Conservation (phyloP, 768 basidiomycete genomes). For the Leccinum aurantiacum region DNA sequence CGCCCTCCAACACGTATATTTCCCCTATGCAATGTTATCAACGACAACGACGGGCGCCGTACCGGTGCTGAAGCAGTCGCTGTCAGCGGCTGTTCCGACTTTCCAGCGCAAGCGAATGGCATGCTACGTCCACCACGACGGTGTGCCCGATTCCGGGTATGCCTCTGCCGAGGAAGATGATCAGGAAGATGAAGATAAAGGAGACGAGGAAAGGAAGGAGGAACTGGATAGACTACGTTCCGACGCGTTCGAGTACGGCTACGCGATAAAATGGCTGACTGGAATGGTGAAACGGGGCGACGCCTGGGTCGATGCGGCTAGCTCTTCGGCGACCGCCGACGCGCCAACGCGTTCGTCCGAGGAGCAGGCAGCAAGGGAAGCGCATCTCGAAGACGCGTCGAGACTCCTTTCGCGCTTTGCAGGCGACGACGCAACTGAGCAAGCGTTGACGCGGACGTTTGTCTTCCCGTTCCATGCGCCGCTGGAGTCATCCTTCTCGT, state of each 20-base stretch:
- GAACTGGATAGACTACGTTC: slow-evolving; percentile 49
- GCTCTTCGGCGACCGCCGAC: slow-evolving; percentile 11
- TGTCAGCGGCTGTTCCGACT: slow-evolving; percentile 18
- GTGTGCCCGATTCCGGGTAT: slow-evolving; percentile 73
- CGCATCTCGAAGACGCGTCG: slow-evolving; percentile 56
- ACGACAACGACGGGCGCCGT: background rate
- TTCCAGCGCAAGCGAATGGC: slow-evolving; percentile 26
- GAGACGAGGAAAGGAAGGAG: slow-evolving; percentile 20
- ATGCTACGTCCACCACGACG: slow-evolving; percentile 37
- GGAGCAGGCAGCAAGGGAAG: slow-evolving; percentile 42
- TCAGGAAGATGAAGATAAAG: slow-evolving; percentile 29
- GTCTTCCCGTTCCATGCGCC: slow-evolving; percentile 39
- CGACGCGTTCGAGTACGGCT: slow-evolving; percentile 66
- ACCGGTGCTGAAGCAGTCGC: slow-evolving; percentile 20
- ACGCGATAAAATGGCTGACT: slow-evolving; percentile 73
- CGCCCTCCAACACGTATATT: slow-evolving; percentile 53
- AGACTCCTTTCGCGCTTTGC: slow-evolving; percentile 55
- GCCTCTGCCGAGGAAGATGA: slow-evolving; percentile 70
- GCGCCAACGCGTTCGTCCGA: slow-evolving; percentile 19
- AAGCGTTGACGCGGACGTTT: slow-evolving; percentile 51
- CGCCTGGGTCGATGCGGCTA: slow-evolving; percentile 39
- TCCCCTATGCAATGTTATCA: slow-evolving; percentile 34
- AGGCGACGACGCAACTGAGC: slow-evolving; percentile 41
- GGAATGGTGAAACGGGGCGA: slow-evolving; percentile 64
- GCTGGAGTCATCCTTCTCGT: background rate